A percentile compares a stretch with the other conserved stretches of the same genome.
Conservation (phyloP, 1,284 basidiomycete species). For the Neotropicomus parvogracilis region DNA sequence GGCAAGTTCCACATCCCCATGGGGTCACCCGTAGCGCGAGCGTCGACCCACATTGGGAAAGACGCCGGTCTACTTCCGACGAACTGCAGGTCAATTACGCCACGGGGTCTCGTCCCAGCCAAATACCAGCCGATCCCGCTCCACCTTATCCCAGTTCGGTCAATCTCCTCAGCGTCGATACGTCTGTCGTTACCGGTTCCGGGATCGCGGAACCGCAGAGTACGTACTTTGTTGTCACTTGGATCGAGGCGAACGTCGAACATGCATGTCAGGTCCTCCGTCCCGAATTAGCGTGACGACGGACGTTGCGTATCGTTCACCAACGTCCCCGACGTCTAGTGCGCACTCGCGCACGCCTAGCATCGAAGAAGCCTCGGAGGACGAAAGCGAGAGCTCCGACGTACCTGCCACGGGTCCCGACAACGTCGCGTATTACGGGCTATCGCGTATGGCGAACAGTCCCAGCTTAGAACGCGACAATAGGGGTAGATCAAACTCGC, state of each 20-base stretch:
- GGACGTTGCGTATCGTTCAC: conserved; percentile 13
- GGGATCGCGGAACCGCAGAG: conserved; percentile 11
- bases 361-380: conserved; percentile 38
- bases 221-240: conserved; percentile 5
- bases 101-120: neutral
- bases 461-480: conserved; percentile 11
- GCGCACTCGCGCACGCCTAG: conserved; percentile 36
- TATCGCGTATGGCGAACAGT: conserved; percentile 15
- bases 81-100: neutral
- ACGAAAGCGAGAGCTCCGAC: conserved; percentile 10
- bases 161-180: neutral
- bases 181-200: conserved; percentile 13
- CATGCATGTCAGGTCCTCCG: conserved; percentile 13
- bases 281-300: conserved; percentile 1
- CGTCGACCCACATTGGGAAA: conserved; percentile 10
- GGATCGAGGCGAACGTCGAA: conserved; percentile 1
- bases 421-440: conserved; percentile 15
- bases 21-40: conserved; percentile 13
- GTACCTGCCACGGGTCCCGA: neutral
- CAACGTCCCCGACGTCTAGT: conserved; percentile 27
- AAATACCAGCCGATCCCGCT: conserved; percentile 7
- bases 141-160: conserved; percentile 16
- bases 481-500: conserved; percentile 36
- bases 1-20: neutral
- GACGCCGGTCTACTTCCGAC: conserved; percentile 7